A percentile compares a stretch with the other conserved stretches of the same genome.
These are phyloP conservation scores for Phaeosphaeriaceae sp. DNA, from an alignment of 2,329 filamentous ascomycete genomes.

Conservation along the genomic window DNA sequence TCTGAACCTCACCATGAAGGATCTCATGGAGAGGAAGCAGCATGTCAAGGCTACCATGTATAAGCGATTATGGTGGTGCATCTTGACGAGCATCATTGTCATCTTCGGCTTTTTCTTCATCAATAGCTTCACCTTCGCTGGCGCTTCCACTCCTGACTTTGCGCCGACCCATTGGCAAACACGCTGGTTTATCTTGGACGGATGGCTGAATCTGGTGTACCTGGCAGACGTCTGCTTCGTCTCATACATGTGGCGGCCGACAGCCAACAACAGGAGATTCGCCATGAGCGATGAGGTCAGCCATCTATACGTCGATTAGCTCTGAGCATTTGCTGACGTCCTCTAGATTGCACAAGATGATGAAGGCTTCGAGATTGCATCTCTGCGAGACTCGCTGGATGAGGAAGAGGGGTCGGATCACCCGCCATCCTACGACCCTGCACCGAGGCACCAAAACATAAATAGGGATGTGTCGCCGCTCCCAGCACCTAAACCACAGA, in stretches of 20 bases:
- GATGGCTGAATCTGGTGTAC: slow-evolving; percentile 97
- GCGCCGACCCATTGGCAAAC: slow-evolving; percentile 97
- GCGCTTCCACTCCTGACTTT: slow-evolving; percentile 82
- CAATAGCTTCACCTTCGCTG: slow-evolving; percentile 94
- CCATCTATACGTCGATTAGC: neutral
- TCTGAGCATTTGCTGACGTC: slow-evolving; percentile 35
- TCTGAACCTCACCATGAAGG: slow-evolving; percentile 92
- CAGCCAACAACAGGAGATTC: slow-evolving; percentile 94
- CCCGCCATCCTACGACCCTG: slow-evolving; percentile 51
- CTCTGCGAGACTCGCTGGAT: slow-evolving; percentile 79
- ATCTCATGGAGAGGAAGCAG: slow-evolving; percentile 93
- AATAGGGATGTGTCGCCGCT: slow-evolving; percentile 55
- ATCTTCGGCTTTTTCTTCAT: slow-evolving; percentile 99
- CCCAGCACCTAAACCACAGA: slow-evolving; percentile 60
- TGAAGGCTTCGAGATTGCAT: slow-evolving; percentile 95
- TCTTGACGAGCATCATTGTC: slow-evolving; percentile 87
- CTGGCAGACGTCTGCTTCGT: slow-evolving; percentile 91
- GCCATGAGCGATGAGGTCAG: slow-evolving; percentile 95
- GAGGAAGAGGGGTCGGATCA: slow-evolving; percentile 61
- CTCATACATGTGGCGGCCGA: slow-evolving; percentile 95
- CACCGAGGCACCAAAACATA: slow-evolving; percentile 32
- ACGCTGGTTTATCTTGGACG: slow-evolving; percentile 95
- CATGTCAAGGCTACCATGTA: slow-evolving; percentile 95
- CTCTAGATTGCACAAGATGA: slow-evolving; percentile 89
- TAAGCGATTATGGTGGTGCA: slow-evolving; percentile 98